These are phyloP conservation scores for Microthlaspi erraticum DNA, from an alignment of 345 rosid species.

Conservation along the genomic window DNA sequence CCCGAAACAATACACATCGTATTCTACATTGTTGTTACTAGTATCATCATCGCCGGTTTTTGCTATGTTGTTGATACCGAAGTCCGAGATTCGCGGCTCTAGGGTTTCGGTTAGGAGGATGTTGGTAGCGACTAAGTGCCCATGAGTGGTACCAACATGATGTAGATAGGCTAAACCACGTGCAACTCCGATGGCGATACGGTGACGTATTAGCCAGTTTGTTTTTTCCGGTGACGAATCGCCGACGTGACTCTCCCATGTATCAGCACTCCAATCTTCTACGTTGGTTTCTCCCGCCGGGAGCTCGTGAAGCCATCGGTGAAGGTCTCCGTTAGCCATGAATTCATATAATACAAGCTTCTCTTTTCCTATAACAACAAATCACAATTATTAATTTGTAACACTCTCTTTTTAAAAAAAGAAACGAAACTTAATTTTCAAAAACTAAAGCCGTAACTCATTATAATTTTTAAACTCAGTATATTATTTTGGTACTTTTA, in stretches of 20 bases:
- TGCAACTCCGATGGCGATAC: constrained; percentile 81
- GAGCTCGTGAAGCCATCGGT: constrained; percentile 94
- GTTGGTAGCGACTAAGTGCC: constrained; percentile 79
- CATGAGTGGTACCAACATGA: constrained; percentile 81
- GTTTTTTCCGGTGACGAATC: constrained; percentile 58
- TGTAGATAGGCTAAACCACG: constrained; percentile 96
- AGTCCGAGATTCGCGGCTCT: constrained; percentile 81
- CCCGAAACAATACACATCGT: constrained; percentile 77
- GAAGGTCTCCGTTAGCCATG: constrained; percentile 86
- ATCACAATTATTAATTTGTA: background rate
- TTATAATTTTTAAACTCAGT: background rate
- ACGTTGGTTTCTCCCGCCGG: constrained; percentile 79
- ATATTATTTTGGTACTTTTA: too few species aligned
- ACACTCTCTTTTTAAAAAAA: too few species aligned
- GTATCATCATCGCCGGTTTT: background rate
- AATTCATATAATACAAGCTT: constrained; percentile 82
- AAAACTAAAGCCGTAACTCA: background rate
- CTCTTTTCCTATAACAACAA: constrained; percentile 59
- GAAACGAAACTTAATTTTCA: too few species aligned
- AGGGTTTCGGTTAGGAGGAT: constrained; percentile 72
- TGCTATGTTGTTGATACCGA: constrained; percentile 56
- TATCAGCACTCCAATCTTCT: constrained; percentile 95
- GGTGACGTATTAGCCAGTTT: constrained; percentile 82
- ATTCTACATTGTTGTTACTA: constrained; percentile 38
- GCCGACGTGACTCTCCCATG: constrained; percentile 69